Base-by-base conservation (phyloP, 768 basidiomycete species). In the Calocybe cyanea region DNA sequence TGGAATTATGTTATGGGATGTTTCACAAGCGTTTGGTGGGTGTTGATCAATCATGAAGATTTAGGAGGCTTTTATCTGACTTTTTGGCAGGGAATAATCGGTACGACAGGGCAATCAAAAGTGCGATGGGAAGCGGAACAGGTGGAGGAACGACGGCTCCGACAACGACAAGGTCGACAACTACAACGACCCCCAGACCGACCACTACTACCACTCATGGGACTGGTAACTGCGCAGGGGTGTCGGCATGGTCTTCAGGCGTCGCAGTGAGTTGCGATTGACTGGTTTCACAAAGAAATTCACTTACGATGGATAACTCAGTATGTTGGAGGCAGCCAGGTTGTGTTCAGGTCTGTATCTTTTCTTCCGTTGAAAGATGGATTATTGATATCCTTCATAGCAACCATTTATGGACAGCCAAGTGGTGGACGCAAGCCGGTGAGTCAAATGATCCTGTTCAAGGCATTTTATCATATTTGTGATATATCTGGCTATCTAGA, bases 1-100 rank as follows among this genome's bases (percentile, higher is more conserved):
- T 15, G 78, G 78, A 31, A 62, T 76, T 25, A 67, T 71, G 70
- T 56, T 71, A n/a, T 70, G 68, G 70, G 69, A 69, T 45, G 65
- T 59, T 11, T 70, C 67, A 7, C 70, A 70, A 40, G 70, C 67
- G 6, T 68, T 63, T 46, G 76, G 69, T 68, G 47, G 25, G 41
- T 28, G 7, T 17, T 17, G 64, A 32, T 6, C 15, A n/a, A n/a
- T n/a, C n/a, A n/a, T 11, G 25, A 11, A 28, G 25, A 11, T 28
- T 28, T 28, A 6, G 11, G 6, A 28, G 5, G 11, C 11, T 18
- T 45, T 1, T n/a, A 6, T 30, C 3, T 18, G 14, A 11, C 18
- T 19, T 15, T 37, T 15, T 35, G 15, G 20, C 17, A 69, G 68
- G 57, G 6, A 77, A 76, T 49, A 62, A 59, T 19, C 62, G 72